phyloP scores from a whole-genome alignment of 345 rosid species.

The Kandelia obovata region DNA sequence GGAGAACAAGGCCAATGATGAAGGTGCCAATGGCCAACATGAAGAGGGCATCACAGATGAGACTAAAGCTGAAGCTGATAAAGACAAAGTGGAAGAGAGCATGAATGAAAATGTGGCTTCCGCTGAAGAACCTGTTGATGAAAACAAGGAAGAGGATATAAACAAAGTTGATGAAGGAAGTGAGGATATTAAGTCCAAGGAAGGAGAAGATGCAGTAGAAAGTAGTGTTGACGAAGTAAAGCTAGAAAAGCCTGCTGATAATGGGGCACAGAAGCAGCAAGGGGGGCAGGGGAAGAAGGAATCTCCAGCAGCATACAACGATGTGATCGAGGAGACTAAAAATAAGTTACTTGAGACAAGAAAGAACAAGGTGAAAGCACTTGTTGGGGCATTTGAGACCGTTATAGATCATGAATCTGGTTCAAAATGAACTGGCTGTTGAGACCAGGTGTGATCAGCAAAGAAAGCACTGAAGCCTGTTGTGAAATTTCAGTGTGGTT shows the following conservation, averaged over 20 bases:
- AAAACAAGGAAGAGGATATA: neutral
- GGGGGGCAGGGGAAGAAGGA: conserved; percentile 50
- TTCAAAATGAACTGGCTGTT: conserved; percentile 25
- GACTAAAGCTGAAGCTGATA: conserved; percentile 22
- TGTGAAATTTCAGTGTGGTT: no score
- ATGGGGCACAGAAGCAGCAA: conserved; percentile 22
- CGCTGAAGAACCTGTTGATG: conserved; percentile 3
- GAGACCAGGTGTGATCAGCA: neutral
- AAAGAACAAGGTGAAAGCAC: conserved; percentile 80
- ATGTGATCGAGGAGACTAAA: conserved; percentile 74
- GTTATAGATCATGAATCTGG: conserved; percentile 73
- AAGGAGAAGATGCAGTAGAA: neutral
- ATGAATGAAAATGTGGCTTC: neutral
- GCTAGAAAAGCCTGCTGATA: neutral
- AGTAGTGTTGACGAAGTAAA: neutral
- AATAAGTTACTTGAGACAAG: conserved; percentile 61
- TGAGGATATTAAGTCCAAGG: neutral
- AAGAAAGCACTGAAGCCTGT: neutral
- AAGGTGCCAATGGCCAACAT: conserved; percentile 1
- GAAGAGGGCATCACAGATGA: conserved; percentile 21
- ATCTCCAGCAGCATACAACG: conserved; percentile 62
- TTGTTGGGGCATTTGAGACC: conserved; percentile 90
- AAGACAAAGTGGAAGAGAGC: neutral
- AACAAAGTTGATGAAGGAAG: conserved; percentile 5
- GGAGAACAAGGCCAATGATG: neutral